Percentiles rank a stretch among this genome's conserved stretches.
These are phyloP conservation scores for Candida easanensis DNA, from an alignment of 805 yeast genomes.

Conservation along the genomic window DNA sequence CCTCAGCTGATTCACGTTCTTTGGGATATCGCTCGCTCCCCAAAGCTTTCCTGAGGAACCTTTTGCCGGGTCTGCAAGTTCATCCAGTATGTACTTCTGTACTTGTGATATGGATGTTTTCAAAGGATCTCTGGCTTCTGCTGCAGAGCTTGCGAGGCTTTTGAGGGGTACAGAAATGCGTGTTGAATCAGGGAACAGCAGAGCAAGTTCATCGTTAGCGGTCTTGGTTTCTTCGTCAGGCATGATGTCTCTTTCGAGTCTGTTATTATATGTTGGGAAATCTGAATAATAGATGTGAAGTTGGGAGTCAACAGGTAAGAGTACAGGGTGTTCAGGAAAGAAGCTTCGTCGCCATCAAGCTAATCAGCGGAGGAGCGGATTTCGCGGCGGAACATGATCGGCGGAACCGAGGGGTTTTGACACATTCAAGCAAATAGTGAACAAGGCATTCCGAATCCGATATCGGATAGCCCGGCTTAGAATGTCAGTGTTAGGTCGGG, in stretches of 20 bases:
- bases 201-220: not conserved
- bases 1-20: constrained; percentile 16
- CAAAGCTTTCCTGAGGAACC: not conserved
- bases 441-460: too few species aligned
- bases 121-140: not conserved
- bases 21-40: not conserved
- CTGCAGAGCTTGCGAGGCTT: not conserved
- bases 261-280: too few species aligned
- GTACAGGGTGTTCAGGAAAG: too few species aligned
- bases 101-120: not conserved
- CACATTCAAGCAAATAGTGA: too few species aligned
- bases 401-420: too few species aligned
- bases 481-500: not conserved
- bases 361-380: too few species aligned
- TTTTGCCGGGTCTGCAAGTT: not conserved
- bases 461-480: too few species aligned
- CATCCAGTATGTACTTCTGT: not conserved
- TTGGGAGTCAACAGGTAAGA: too few species aligned
- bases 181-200: not conserved
- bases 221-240: not conserved
- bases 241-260: not conserved
- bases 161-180: not conserved
- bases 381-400: too few species aligned
- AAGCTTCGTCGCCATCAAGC: too few species aligned
- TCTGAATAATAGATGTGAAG: too few species aligned